Evolutionary conservation across 768 basidiomycete species (phyloP).

Genomic region (Dentipellis fragilis): DNA sequence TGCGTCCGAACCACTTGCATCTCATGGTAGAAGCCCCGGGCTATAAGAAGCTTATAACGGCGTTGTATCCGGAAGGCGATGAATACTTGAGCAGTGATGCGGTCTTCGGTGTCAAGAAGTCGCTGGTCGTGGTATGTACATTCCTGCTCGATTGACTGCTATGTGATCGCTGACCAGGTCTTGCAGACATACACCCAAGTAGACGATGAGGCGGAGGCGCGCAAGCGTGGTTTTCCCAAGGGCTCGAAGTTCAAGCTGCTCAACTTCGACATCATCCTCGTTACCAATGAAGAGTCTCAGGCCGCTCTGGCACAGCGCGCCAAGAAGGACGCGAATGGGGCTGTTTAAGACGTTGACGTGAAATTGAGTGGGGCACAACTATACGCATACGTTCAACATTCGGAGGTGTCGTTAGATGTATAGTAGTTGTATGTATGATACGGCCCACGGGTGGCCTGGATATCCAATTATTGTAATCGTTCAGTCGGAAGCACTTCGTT

Average conservation of each 20-base stretch:
- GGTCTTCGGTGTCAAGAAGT: conserved; percentile 77
- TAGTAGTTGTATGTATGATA: not conserved
- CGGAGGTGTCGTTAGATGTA: not conserved
- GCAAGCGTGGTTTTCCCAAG: conserved; percentile 42
- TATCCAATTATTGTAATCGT: not conserved
- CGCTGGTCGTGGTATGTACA: conserved; percentile 58
- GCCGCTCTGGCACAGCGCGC: conserved; percentile 15
- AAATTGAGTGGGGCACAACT: not conserved
- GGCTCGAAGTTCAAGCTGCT: conserved; percentile 39
- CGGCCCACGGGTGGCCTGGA: too few relatives aligned
- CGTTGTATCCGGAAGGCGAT: conserved; percentile 67
- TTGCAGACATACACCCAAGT: conserved; percentile 43
- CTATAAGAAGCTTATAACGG: conserved; percentile 62
- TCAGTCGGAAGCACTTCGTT: not conserved
- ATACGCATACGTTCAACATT: not conserved
- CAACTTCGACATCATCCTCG: conserved; percentile 34
- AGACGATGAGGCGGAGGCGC: conserved; percentile 41
- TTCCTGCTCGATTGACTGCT: not conserved
- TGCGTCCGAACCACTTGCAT: conserved; percentile 77
- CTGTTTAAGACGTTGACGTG: not conserved
- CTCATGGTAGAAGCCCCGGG: conserved; percentile 62
- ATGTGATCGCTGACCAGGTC: not conserved
- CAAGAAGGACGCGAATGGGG: not conserved
- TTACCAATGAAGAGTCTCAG: conserved; percentile 31
- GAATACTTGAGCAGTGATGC: conserved; percentile 57